phyloP scores from a whole-genome alignment of 768 basidiomycete species.

The Boletus patriciae region DNA sequence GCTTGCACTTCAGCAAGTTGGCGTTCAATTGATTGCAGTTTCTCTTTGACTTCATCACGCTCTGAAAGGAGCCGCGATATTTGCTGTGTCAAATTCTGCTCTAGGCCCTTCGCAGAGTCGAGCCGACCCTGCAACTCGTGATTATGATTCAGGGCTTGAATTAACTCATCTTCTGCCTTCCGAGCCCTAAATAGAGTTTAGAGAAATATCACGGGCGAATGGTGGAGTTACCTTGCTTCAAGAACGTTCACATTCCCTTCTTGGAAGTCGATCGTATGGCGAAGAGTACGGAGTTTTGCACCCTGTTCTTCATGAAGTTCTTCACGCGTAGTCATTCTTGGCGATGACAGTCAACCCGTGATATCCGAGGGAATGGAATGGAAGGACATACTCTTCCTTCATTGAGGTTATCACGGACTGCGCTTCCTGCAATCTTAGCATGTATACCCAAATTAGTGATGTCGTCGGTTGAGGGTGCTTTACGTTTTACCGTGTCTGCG shows the following conservation, averaged over 20 bases:
- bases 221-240: conserved; percentile 26
- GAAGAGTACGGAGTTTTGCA: conserved; percentile 30
- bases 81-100: conserved; percentile 28
- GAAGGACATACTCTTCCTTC: conserved; percentile 34
- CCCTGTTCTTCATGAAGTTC: conserved; percentile 25
- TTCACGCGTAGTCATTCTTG: conserved; percentile 26
- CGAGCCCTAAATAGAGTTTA: conserved; percentile 19
- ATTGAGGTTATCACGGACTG: conserved; percentile 27
- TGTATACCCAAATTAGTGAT: conserved; percentile 12
- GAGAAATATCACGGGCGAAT: not conserved
- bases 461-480: not conserved
- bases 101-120: conserved; percentile 22
- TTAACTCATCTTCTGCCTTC: conserved; percentile 22
- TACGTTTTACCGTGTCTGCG: conserved; percentile 22
- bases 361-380: conserved; percentile 16
- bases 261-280: conserved; percentile 32
- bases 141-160: conserved; percentile 17
- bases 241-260: conserved; percentile 27
- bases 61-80: conserved; percentile 27
- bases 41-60: conserved; percentile 22
- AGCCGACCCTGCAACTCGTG: conserved; percentile 32
- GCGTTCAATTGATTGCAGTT: conserved; percentile 13
- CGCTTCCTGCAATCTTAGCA: conserved; percentile 27
- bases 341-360: conserved; percentile 10
- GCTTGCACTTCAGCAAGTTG: conserved; percentile 19